phyloP scores from a whole-genome alignment of 2,329 filamentous ascomycete species.

The Xylariaceae sp. region DNA sequence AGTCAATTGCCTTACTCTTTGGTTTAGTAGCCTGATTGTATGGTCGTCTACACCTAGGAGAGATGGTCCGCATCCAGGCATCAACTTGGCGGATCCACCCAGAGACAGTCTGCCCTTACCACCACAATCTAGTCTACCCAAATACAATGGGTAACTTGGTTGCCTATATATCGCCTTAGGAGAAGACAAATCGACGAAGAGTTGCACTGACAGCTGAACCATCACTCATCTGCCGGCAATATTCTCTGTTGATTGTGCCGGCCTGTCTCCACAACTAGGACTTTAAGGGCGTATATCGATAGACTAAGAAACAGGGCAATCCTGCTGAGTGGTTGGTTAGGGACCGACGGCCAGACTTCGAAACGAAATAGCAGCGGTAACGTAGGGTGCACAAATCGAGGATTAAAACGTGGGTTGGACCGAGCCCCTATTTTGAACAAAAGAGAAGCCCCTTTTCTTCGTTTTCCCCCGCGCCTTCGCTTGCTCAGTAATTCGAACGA shows the following conservation, averaged over 20 bases:
- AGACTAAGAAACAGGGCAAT: too few relatives aligned
- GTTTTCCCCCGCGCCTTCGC: not conserved
- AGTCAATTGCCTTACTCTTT: too few relatives aligned
- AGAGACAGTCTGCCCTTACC: not conserved
- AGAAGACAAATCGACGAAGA: too few relatives aligned
- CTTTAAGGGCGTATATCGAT: too few relatives aligned
- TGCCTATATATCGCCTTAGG: too few relatives aligned
- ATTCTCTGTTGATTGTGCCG: too few relatives aligned
- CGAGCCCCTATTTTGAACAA: slow-evolving; percentile 8
- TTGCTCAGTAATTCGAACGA: not conserved
- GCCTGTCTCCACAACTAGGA: too few relatives aligned
- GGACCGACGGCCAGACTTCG: not conserved
- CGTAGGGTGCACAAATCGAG: not conserved
- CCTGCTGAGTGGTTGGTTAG: too few relatives aligned
- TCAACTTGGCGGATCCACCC: not conserved
- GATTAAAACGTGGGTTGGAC: not conserved
- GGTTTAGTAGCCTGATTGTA: slow-evolving; percentile 6
- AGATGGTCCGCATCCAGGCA: slow-evolving; percentile 16
- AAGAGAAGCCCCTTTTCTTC: not conserved
- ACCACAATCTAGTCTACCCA: not conserved
- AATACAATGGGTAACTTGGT: not conserved
- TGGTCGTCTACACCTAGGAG: not conserved
- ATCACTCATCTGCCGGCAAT: too few relatives aligned
- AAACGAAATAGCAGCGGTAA: slow-evolving; percentile 3
- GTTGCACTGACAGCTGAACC: too few relatives aligned